These are phyloP conservation scores for Botrytis medusae DNA, from an alignment of 2,329 filamentous ascomycete species.

Conservation along the genomic window DNA sequence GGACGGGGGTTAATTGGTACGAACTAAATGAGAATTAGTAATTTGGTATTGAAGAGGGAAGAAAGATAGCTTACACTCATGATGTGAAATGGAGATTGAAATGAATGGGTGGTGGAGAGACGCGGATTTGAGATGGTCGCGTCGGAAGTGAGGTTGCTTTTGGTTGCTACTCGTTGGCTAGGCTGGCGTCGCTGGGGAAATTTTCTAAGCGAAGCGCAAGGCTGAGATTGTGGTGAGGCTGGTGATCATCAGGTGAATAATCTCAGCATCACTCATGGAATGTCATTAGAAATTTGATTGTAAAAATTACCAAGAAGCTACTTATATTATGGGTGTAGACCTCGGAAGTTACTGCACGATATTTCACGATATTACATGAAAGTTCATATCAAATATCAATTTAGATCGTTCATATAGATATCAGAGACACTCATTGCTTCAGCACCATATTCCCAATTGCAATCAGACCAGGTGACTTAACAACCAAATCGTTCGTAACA, in stretches of 20 bases:
- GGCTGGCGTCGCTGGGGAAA: conserved; percentile 26
- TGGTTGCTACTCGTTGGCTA: conserved; percentile 9
- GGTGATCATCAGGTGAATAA: background rate
- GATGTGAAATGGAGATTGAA: conserved; percentile 18
- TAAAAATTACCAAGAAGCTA: background rate
- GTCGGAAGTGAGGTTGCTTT: conserved; percentile 17
- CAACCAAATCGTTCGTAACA: conserved; percentile 1
- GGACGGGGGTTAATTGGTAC: conserved; percentile 95
- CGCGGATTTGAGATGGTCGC: conserved; percentile 25
- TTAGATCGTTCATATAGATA: background rate
- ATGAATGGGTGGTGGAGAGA: conserved; percentile 19
- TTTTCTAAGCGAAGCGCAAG: conserved; percentile 20
- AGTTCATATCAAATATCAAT: background rate
- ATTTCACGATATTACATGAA: no score
- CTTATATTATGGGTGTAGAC: background rate
- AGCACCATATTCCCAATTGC: background rate
- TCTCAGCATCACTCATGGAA: background rate
- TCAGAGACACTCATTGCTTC: conserved; percentile 2
- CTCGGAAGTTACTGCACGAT: background rate
- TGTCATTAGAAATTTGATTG: background rate
- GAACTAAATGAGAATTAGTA: conserved; percentile 55
- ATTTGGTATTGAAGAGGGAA: background rate
- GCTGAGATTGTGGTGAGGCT: conserved; percentile 10
- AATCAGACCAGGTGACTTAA: conserved; percentile 11
- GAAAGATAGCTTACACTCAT: conserved; percentile 42